A percentile compares a stretch with the other conserved stretches of the same genome.
These are phyloP conservation scores for Thamnidium elegans DNA, from an alignment of 192 early-diverging fungal genomes.

Conservation along the genomic window DNA sequence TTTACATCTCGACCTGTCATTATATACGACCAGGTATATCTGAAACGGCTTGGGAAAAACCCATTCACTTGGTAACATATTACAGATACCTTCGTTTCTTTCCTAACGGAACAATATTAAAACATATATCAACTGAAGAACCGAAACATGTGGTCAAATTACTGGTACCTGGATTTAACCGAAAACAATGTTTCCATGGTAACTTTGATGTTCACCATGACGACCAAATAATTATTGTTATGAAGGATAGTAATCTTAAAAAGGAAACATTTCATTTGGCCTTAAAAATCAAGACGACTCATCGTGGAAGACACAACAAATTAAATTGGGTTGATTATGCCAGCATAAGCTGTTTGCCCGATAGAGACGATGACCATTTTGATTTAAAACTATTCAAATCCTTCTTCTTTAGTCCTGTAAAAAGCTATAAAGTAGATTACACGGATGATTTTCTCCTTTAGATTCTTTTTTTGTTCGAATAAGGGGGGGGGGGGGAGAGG, in stretches of 20 bases:
- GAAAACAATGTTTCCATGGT: slow-evolving; percentile 30
- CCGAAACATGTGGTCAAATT: slow-evolving; percentile 25
- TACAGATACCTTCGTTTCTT: slow-evolving; percentile 45
- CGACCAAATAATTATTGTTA: slow-evolving; percentile 18
- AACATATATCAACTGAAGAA: slow-evolving; percentile 32
- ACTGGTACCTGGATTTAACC: slow-evolving; percentile 17
- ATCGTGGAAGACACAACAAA: slow-evolving; percentile 39
- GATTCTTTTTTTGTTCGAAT: too few species aligned
- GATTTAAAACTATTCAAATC: slow-evolving; percentile 30
- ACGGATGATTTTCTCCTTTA: not conserved
- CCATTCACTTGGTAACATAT: slow-evolving; percentile 45
- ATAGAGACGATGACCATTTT: slow-evolving; percentile 5
- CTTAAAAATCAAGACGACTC: slow-evolving; percentile 32
- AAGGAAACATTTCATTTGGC: slow-evolving; percentile 26
- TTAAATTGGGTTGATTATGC: slow-evolving; percentile 28
- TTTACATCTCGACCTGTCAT: slow-evolving; percentile 43
- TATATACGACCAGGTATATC: slow-evolving; percentile 37
- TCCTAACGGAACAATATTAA: slow-evolving; percentile 34
- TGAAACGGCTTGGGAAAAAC: slow-evolving; percentile 38
- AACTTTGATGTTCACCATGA: slow-evolving; percentile 21
- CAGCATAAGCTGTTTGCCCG: not conserved
- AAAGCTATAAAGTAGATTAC: slow-evolving; percentile 25
- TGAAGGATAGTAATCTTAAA: slow-evolving; percentile 18
- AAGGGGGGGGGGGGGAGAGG: not conserved
- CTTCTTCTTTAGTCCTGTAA: slow-evolving; percentile 33